Percentiles rank a stretch among this genome's conserved stretches.
These are phyloP conservation scores for Penicillium bovifimosum DNA, from an alignment of 495 filamentous ascomycete genomes.

Conservation along the genomic window DNA sequence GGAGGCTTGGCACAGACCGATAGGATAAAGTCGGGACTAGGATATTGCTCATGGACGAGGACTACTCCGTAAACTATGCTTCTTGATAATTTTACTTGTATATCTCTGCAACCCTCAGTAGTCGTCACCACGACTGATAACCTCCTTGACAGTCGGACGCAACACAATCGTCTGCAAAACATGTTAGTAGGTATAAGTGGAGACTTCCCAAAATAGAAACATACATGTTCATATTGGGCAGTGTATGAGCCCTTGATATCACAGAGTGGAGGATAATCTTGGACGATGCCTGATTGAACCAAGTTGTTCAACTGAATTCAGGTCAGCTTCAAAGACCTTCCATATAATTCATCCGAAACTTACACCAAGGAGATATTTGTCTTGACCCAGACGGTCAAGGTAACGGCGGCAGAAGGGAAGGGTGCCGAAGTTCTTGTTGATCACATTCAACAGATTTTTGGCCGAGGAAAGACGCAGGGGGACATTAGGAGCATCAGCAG, in stretches of 20 bases:
- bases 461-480: constrained; percentile 67
- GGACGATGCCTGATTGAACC: constrained; percentile 76
- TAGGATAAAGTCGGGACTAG: background rate
- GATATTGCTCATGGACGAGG: background rate
- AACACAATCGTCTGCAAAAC: constrained; percentile 70
- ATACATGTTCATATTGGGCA: constrained; percentile 90
- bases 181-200: constrained; percentile 19
- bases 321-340: constrained; percentile 20
- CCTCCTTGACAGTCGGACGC: constrained; percentile 83
- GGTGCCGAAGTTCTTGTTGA: constrained; percentile 90
- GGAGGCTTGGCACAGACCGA: constrained; percentile 14
- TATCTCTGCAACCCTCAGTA: constrained; percentile 48
- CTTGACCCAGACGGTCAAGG: constrained; percentile 77
- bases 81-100: constrained; percentile 3
- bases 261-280: constrained; percentile 81
- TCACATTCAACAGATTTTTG: constrained; percentile 75
- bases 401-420: constrained; percentile 82
- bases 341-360: constrained; percentile 22
- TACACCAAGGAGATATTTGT: constrained; percentile 83
- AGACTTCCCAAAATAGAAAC: constrained; percentile 3
- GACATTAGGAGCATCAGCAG: constrained; percentile 58
- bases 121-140: constrained; percentile 87
- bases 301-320: constrained; percentile 74
- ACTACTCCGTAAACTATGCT: background rate
- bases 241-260: constrained; percentile 95